phyloP scores from a whole-genome alignment of 345 rosid genomes.

The Pugionium cornutum region DNA sequence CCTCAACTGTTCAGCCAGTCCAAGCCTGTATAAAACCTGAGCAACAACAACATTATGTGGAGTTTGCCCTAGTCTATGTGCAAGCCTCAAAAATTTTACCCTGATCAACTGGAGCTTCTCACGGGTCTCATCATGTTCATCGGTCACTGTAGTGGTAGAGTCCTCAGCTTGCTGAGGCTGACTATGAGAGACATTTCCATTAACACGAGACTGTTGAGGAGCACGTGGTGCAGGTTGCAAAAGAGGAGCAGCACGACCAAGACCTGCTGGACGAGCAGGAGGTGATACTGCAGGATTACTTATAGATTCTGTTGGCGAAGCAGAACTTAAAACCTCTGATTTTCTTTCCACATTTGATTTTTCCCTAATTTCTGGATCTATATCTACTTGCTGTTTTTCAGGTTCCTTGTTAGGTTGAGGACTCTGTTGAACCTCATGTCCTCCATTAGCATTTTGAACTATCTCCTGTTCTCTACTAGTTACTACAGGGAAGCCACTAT shows the following conservation, averaged over 20 bases:
- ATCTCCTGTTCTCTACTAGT: slow-evolving; percentile 14
- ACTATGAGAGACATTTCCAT: slow-evolving; percentile 59
- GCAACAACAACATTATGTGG: slow-evolving; percentile 99
- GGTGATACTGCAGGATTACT: slow-evolving; percentile 38
- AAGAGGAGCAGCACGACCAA: slow-evolving; percentile 82
- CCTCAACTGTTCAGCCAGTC: slow-evolving; percentile 94
- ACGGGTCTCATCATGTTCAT: slow-evolving; percentile 92
- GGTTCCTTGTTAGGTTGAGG: slow-evolving; percentile 18
- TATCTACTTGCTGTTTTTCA: slow-evolving; percentile 33
- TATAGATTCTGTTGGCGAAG: slow-evolving; percentile 48
- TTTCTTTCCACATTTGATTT: slow-evolving; percentile 37
- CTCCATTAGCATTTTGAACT: slow-evolving; percentile 23
- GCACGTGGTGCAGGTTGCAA: slow-evolving; percentile 76
- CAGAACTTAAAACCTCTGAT: slow-evolving; percentile 34
- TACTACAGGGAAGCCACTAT: slow-evolving; percentile 26
- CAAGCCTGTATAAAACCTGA: slow-evolving; percentile 95
- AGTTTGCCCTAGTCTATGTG: slow-evolving; percentile 95
- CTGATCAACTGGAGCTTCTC: slow-evolving; percentile 97
- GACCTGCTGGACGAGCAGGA: slow-evolving; percentile 86
- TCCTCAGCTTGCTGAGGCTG: slow-evolving; percentile 82
- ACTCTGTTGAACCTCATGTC: slow-evolving; percentile 25
- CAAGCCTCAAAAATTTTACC: slow-evolving; percentile 95
- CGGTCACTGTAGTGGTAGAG: slow-evolving; percentile 60
- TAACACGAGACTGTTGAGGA: slow-evolving; percentile 73
- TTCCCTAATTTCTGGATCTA: slow-evolving; percentile 39